Evolutionary conservation across 202 grass and related monocot species (phyloP), one percentile per base, ranked within the genome.

Genomic region (Brachypodium distachyon): DNA sequence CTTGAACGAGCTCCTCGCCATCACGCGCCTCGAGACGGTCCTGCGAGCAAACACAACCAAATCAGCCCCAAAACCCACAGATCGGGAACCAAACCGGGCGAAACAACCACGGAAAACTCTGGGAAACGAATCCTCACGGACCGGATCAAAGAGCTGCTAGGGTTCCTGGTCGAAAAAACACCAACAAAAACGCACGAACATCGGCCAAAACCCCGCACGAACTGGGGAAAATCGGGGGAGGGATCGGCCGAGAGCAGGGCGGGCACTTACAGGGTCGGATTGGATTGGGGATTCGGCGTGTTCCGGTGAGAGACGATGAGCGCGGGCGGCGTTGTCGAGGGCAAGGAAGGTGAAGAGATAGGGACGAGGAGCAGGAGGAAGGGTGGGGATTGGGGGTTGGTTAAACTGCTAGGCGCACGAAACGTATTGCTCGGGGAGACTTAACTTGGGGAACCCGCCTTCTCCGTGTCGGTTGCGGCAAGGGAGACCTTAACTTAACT

Each of bases 1-100:
- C 75, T 90, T 96, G 87, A 96, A 96, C 28, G 89, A 85, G 52
- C 84, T 96, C 87, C 73, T 81, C 13, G 87, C 93, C 93, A 96
- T 96, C 51, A 39, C 57, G 14, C 70, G 11, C 29, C 26, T 27
- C 27, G 12, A 40, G 21, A 62, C 69, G 55, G 59, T 49, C 48
- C 64, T 50, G 32, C 69, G 16, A 51, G 32, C 77, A 67, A 54
- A 18, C 43, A 52, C 23, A 68, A 6, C 32, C 21, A 46, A 56
- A 67, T 74, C 51, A 75, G 38, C 37, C 37, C 43, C 17, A 56
- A 42, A 54, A 12, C 47, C 3, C 48, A 1, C 46, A 4, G 48
- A 78, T 41, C 75, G 14, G n/a, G n/a, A n/a, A n/a, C n/a, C n/a
- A 78, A 54, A 43, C 12, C 54, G n/a, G n/a, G n/a, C 21, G 22